Percentiles rank a stretch among this genome's conserved stretches.
Evolutionary conservation across 441 rosid genomes (phyloP).

Genomic region (Erysimum pusillum): DNA sequence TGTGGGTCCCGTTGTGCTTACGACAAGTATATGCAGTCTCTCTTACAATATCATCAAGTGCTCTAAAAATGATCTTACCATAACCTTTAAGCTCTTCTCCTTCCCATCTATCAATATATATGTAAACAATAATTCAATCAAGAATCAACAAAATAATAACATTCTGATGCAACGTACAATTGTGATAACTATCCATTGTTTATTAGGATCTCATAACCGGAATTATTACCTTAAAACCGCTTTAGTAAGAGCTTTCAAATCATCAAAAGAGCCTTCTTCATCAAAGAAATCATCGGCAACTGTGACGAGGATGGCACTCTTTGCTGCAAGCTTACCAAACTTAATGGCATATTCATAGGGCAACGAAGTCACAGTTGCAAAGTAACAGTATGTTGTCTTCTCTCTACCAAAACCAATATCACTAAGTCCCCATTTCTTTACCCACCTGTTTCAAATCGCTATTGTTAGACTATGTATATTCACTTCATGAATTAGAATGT

Average conservation of each 20-base stretch:
- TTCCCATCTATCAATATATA: slow-evolving; percentile 60
- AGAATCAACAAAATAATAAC: not conserved
- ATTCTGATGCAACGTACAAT: not conserved
- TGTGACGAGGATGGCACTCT: slow-evolving; percentile 62
- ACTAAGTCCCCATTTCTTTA: slow-evolving; percentile 54
- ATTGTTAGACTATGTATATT: not conserved
- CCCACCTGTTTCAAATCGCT: slow-evolving; percentile 57
- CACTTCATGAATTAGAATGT: not conserved
- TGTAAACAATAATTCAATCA: not conserved
- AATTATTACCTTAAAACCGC: slow-evolving; percentile 58
- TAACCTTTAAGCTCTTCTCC: slow-evolving; percentile 54
- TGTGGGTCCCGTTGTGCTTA: slow-evolving; percentile 49
- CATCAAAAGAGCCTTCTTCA: slow-evolving; percentile 57
- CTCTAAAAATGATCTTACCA: slow-evolving; percentile 59
- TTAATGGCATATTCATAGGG: slow-evolving; percentile 43
- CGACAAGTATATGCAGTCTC: slow-evolving; percentile 49
- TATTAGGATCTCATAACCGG: not conserved
- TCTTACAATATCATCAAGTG: slow-evolving; percentile 56
- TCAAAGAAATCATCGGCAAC: slow-evolving; percentile 79
- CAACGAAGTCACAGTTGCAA: slow-evolving; percentile 52
- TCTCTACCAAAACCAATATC: slow-evolving; percentile 78
- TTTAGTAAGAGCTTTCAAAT: slow-evolving; percentile 56
- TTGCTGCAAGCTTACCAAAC: slow-evolving; percentile 53
- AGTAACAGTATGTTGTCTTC: slow-evolving; percentile 67
- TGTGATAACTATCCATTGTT: not conserved